Base-by-base conservation (phyloP, 176 grass and related monocot species). In the Eremochloa ophiuroides region DNA sequence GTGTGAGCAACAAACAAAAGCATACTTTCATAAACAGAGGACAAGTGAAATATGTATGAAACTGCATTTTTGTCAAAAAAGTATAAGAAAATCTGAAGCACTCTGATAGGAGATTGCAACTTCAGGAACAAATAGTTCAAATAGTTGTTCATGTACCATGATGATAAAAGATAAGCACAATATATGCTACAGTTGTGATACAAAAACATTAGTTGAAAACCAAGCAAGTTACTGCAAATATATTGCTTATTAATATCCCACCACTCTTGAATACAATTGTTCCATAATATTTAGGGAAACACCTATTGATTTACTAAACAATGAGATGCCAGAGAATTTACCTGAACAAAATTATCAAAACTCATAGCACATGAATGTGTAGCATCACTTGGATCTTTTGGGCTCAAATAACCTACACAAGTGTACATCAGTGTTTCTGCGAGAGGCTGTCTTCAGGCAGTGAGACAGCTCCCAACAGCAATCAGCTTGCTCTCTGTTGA, bases 321-420 rank as follows among this genome's bases (percentile, higher is more conserved):
- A 66, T 30, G 20, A 60, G 10, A 72, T 40, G 10, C 47, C 84
- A 60, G 61, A 80, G 72, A 55, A 37, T 42, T 85, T 96, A 99
- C 97, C 91, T 90, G 89, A 88, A 99, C 85, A 60, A 98, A 95
- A 80, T 95, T 98, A 84, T 98, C 96, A 53, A 86, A 95, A 44
- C 83, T 88, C 88, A 99, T 87, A 81, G 97, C 97, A 78, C 93
- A 99, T 37, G 91, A 92, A 76, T 99, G 88, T 59, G 82, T 82
- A 17, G 43, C 69, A 18, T 99, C 80, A 4, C 72, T 86, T 50
- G 92, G 82, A 84, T 91, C 87, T 86, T 99, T 99, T 69, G 89
- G 89, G 61, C 27, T 99, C 75, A 99, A n/a, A n/a, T n/a, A n/a
- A n/a, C n/a, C n/a, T n/a, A 55, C 7, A 55, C 20, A 55, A 55